These are phyloP conservation scores for Aspergillus uvarum DNA, from an alignment of 2,329 filamentous ascomycete genomes.

Conservation along the genomic window DNA sequence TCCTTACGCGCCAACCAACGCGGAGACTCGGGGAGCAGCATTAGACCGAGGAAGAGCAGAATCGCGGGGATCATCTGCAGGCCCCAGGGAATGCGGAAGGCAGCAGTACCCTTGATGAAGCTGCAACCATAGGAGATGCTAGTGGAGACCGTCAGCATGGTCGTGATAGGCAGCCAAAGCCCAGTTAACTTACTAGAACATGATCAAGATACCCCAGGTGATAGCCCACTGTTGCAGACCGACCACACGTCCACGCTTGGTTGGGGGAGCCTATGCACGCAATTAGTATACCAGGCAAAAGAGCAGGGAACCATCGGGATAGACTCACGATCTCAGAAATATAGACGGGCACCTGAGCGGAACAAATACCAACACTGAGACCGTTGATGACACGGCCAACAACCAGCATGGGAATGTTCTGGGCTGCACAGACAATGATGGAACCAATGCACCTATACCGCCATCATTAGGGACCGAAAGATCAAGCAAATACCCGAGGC, in stretches of 20 bases:
- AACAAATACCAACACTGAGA: constrained; percentile 71
- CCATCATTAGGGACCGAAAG: not conserved
- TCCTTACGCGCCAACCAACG: constrained; percentile 64
- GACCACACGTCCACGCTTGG: constrained; percentile 61
- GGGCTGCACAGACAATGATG: constrained; percentile 62
- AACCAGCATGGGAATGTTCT: constrained; percentile 70
- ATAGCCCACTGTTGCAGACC: constrained; percentile 74
- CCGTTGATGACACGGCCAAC: constrained; percentile 71
- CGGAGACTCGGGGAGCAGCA: constrained; percentile 55
- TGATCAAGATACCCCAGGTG: constrained; percentile 68
- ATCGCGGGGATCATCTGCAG: constrained; percentile 64
- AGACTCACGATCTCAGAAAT: constrained; percentile 62
- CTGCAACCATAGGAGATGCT: constrained; percentile 61
- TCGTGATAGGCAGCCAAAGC: constrained; percentile 39
- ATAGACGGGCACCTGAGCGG: constrained; percentile 69
- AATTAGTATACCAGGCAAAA: constrained; percentile 39
- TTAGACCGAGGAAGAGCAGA: constrained; percentile 57
- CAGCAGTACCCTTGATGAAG: constrained; percentile 57
- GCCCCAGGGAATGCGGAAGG: constrained; percentile 66
- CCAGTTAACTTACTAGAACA: constrained; percentile 63
- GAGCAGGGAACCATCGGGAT: constrained; percentile 58
- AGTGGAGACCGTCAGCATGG: not conserved
- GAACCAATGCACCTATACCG: constrained; percentile 51
- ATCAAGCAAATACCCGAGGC: not conserved
- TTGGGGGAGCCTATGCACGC: constrained; percentile 52